phyloP scores from a whole-genome alignment of 2,329 filamentous ascomycete genomes.

The Beauveria brongniartii region DNA sequence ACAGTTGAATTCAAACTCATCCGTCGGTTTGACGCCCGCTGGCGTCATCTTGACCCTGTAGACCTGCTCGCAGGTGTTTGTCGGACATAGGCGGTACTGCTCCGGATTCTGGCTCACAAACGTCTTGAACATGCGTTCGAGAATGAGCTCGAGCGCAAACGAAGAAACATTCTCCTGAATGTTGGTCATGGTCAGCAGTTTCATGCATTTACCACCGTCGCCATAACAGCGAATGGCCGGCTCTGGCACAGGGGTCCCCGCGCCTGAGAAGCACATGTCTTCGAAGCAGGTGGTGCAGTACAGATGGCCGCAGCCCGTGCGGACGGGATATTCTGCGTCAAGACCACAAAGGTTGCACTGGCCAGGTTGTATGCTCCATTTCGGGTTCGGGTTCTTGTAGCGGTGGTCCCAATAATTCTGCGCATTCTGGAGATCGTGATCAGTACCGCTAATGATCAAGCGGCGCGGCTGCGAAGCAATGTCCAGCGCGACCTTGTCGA shows the following conservation, averaged over 20 bases:
- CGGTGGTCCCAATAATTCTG: not conserved
- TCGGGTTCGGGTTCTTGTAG: not conserved
- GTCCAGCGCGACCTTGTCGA: constrained; percentile 9
- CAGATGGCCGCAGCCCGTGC: constrained; percentile 3
- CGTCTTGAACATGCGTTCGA: constrained; percentile 4
- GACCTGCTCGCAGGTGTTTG: constrained; percentile 4
- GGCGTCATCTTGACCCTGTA: not conserved
- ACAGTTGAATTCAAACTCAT: constrained; percentile 8
- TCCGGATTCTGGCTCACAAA: constrained; percentile 1
- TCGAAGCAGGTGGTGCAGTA: constrained; percentile 6
- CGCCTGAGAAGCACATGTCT: constrained; percentile 8
- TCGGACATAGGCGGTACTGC: constrained; percentile 8
- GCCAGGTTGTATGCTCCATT: not conserved
- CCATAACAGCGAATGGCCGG: constrained; percentile 7
- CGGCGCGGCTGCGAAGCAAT: not conserved
- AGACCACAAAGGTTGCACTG: not conserved
- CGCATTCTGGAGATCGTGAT: not conserved
- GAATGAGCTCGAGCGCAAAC: not conserved
- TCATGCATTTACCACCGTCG: not conserved
- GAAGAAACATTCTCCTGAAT: constrained; percentile 3
- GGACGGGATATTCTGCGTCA: not conserved
- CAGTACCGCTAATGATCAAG: constrained; percentile 1
- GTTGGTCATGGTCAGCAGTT: not conserved
- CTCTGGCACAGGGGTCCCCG: not conserved
- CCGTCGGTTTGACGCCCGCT: not conserved